phyloP scores from a whole-genome alignment of 129 eudicot species.

The Centella asiatica region DNA sequence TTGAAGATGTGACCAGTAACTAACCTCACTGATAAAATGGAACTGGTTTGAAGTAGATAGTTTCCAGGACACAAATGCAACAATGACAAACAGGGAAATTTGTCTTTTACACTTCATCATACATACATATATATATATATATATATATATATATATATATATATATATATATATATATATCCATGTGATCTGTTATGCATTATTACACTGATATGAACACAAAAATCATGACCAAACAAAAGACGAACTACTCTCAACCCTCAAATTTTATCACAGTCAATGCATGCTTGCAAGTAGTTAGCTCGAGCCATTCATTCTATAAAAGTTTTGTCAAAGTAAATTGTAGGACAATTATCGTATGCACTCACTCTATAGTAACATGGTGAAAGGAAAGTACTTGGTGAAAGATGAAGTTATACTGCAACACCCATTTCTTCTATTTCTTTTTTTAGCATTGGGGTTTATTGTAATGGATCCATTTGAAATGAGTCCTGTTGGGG shows the following conservation, averaged over 20 bases:
- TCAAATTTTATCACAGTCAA: constrained; percentile 16
- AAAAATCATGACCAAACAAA: constrained; percentile 36
- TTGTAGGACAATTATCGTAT: constrained; percentile 7
- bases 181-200: no score
- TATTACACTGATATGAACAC: no score
- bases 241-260: constrained; percentile 36
- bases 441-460: constrained; percentile 43
- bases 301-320: constrained; percentile 17
- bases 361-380: constrained; percentile 16
- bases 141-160: no score
- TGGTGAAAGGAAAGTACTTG: constrained; percentile 42
- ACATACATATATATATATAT: no score
- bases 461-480: constrained; percentile 78
- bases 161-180: no score
- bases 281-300: constrained; percentile 18
- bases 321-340: constrained; percentile 14
- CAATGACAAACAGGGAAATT: no score
- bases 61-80: no score
- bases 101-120: no score
- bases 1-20: no score
- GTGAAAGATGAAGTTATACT: constrained; percentile 35
- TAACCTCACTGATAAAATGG: no score
- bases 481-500: constrained; percentile 68
- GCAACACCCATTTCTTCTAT: constrained; percentile 50
- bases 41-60: no score